Base-by-base conservation (phyloP, 192 early-diverging fungal species). In the Coemansia sp. region DNA sequence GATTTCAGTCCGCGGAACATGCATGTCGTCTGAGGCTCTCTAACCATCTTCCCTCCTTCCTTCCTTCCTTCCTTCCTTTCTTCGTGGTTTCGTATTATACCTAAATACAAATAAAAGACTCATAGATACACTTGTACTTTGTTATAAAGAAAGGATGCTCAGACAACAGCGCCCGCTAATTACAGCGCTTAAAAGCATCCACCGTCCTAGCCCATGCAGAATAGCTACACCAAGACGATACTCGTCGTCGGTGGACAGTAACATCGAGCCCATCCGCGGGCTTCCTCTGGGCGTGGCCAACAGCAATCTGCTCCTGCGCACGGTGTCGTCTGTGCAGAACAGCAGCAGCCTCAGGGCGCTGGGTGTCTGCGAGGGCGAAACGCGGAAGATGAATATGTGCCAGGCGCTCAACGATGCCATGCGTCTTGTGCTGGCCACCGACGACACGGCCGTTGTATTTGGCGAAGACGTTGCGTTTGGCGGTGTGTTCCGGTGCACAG, bases 401-500 rank as follows among this genome's bases (percentile, higher is more conserved):
- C 95, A 97, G 71, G 86, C 93, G 4, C 85, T 99, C 18, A 99
- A 99, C 81, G 93, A 95, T 75, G 95, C 96, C n/a, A 86, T 99
- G 85, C 84, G 88, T 18, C 89, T 87, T 52, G 92, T 93, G 10
- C 72, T 99, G 56, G 86, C 86, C 4, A 91, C 90, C 3, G 95
- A 99, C 78, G 91, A 95, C 7, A 94, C 85, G 7, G 89, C 95
- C 3, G 94, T 95, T 0, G 86, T 98, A 12, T 98, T 98, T 86
- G 96, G 96, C 46, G 95, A 99, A 72, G 96, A 99, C 84, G 94
- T 99, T 3, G 89, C 91, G 6, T 99, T 99, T 79, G 96, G 96
- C 59, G 96, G 96, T 9, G 96, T 99, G 10, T 99, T 99, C 78
- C 85, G 96, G 52, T 94, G 92, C 77, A 94, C 96, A 8, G 87